Evolutionary conservation across 768 basidiomycete genomes (phyloP), one percentile per base, ranked within the genome.

Genomic region (Amanita muscaria): DNA sequence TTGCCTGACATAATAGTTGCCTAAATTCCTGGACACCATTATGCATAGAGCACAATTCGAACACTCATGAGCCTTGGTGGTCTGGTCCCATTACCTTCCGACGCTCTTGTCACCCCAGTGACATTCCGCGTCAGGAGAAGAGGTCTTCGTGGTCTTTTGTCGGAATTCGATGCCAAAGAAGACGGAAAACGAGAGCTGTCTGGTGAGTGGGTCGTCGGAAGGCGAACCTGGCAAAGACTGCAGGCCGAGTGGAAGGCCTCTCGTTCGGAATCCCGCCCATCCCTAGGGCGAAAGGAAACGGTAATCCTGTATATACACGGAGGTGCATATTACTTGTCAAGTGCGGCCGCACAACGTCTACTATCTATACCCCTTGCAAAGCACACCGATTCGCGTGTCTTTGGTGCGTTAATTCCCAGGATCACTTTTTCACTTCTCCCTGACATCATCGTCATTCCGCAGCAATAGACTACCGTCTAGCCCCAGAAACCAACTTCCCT

Each of bases 161-260:
- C 75, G 4, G 69, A 80, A 5, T 76, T 76, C 44, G 94, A 98
- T 57, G 74, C 69, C 4, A 57, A 69, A 14, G 94, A 99, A 62
- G 72, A 72, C 8, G 93, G 91, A 25, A 60, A 56, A 7, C 76
- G 94, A 3, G 87, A 93, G 56, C 71, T 99, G 23, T 80, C 80
- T 1, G 94, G 91, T 1, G 94, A 99, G 68, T 99, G 94, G 94
- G 82, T 98, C 18, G 85, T 97, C n/a, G 89, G 89, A 27, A 86
- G 85, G 60, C 79, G 78, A 51, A 77, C 93, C 0, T 99, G 94
- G 94, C 80, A 80, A 51, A 68, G 79, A 22, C 69, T 96, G 52
- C 91, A 96, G 56, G 66, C 73, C 12, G 89, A 93, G 55, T 87
- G 88, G 78, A 80, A 74, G 56, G 68, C 73, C 14, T 59, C 68